These are phyloP conservation scores for Puccinia brachypodii DNA, from an alignment of 1,284 basidiomycete species.

Conservation along the genomic window DNA sequence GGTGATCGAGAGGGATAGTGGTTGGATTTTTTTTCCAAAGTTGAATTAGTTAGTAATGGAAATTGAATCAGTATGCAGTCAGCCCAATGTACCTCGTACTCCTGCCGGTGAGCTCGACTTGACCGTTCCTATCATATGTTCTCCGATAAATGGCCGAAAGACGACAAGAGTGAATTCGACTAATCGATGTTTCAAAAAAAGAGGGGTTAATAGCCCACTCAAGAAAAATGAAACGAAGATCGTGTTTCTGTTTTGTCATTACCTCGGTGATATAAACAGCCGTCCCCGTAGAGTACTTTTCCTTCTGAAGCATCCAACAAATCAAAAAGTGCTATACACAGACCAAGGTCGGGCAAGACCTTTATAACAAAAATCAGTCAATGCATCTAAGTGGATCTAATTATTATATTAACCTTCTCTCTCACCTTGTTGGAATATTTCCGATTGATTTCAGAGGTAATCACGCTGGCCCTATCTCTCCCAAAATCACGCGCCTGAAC, in stretches of 20 bases:
- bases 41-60: too few relatives aligned
- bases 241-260: background rate
- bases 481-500: slow-evolving; percentile 46
- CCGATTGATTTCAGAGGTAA: slow-evolving; percentile 34
- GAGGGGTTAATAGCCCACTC: background rate
- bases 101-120: slow-evolving; percentile 40
- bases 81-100: slow-evolving; percentile 14
- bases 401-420: background rate
- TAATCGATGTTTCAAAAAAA: background rate
- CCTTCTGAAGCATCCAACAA: slow-evolving; percentile 41
- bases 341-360: slow-evolving; percentile 42
- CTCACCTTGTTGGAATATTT: slow-evolving; percentile 45
- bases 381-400: background rate
- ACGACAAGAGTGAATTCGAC: slow-evolving; percentile 48
- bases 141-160: slow-evolving; percentile 42
- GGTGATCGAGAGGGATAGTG: too few relatives aligned
- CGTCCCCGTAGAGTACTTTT: slow-evolving; percentile 46
- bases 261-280: slow-evolving; percentile 46
- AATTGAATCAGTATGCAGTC: background rate
- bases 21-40: background rate
- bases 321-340: slow-evolving; percentile 39
- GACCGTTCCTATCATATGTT: slow-evolving; percentile 44
- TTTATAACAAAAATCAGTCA: background rate
- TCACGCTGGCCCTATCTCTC: slow-evolving; percentile 32
- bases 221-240: background rate